Conservation (phyloP, 1,284 basidiomycete species). For the Ceratobasidium sp. region DNA sequence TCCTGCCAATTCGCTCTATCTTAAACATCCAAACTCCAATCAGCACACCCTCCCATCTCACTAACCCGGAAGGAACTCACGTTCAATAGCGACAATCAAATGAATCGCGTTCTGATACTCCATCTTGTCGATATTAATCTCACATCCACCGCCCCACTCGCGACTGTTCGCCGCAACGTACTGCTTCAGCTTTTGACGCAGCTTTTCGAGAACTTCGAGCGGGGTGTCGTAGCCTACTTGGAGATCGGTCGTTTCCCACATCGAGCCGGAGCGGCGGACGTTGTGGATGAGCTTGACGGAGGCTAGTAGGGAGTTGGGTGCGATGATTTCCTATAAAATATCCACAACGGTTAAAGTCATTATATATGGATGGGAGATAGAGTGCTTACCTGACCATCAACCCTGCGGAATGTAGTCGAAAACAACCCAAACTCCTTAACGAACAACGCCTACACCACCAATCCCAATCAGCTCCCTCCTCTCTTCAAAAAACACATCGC, state of each 20-base stretch:
- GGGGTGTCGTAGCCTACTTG: slow-evolving; percentile 73
- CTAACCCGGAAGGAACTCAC: slow-evolving; percentile 58
- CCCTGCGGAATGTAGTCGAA: slow-evolving; percentile 80
- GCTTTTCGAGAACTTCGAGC: slow-evolving; percentile 72
- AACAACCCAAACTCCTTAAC: slow-evolving; percentile 85
- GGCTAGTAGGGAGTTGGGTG: slow-evolving; percentile 81
- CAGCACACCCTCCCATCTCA: not conserved
- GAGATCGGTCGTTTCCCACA: slow-evolving; percentile 81
- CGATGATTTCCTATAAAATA: slow-evolving; percentile 69
- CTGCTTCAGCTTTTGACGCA: slow-evolving; percentile 66
- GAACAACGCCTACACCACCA: slow-evolving; percentile 59
- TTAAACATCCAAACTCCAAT: slow-evolving; percentile 49
- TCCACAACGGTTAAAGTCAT: slow-evolving; percentile 4
- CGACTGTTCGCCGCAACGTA: slow-evolving; percentile 75
- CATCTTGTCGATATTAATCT: slow-evolving; percentile 58
- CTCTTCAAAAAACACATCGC: not conserved
- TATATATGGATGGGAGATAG: not conserved
- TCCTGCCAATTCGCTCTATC: slow-evolving; percentile 87
- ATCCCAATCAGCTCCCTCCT: slow-evolving; percentile 42
- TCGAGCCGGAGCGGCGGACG: slow-evolving; percentile 75
- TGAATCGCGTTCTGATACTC: slow-evolving; percentile 77
- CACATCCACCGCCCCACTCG: slow-evolving; percentile 64
- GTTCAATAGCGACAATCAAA: slow-evolving; percentile 78
- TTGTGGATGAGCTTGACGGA: slow-evolving; percentile 81
- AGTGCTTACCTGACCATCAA: slow-evolving; percentile 65